phyloP scores from a whole-genome alignment of 257 asterid genomes.

The Solanum pinnatisectum region DNA sequence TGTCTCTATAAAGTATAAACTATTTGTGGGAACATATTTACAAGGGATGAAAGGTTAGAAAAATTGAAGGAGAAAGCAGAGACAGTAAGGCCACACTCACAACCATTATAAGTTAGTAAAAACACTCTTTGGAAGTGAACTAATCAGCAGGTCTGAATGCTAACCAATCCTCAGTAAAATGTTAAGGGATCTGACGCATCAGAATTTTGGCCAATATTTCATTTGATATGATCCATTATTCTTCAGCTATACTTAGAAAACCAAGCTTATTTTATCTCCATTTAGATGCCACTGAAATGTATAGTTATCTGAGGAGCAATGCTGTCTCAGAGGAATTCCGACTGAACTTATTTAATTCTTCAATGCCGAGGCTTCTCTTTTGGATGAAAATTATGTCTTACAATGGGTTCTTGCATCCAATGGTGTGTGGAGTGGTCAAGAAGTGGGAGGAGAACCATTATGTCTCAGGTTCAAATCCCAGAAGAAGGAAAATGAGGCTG shows the following conservation, averaged over 20 bases:
- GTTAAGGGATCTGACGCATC: neutral
- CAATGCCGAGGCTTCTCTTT: neutral
- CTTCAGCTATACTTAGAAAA: neutral
- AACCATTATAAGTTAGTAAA: neutral
- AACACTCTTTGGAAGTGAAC: neutral
- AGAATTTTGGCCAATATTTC: neutral
- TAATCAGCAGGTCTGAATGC: neutral
- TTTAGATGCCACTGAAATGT: neutral
- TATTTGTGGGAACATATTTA: neutral
- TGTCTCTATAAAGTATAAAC: neutral
- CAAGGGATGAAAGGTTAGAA: neutral
- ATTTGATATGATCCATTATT: neutral
- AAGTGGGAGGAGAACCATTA: neutral
- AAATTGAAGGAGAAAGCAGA: neutral
- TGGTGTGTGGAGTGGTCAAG: neutral
- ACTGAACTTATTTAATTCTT: neutral
- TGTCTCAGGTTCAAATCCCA: neutral
- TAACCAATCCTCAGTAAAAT: neutral
- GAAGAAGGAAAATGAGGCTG: neutral
- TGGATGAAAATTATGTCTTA: neutral
- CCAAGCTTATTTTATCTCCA: neutral
- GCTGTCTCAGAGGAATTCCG: neutral
- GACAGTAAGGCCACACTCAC: neutral
- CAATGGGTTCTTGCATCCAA: neutral
- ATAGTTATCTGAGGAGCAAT: neutral